These are phyloP conservation scores for Musa troglodytarum DNA, from an alignment of 176 grass and related monocot species.

Conservation along the genomic window DNA sequence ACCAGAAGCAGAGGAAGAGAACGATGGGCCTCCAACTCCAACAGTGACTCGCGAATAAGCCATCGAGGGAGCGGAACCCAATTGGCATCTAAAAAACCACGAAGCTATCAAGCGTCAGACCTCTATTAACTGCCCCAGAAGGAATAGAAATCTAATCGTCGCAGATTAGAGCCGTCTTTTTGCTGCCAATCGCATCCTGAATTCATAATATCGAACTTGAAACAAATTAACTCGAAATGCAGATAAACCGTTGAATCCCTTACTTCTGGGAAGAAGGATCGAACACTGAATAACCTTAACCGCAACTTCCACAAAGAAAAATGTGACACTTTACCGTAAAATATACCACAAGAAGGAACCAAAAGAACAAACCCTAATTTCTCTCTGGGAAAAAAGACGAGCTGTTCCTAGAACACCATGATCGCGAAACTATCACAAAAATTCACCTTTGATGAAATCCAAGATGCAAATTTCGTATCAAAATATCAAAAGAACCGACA, in stretches of 20 bases:
- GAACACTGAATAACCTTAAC: not conserved
- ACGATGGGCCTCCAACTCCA: not conserved
- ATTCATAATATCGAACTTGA: no score
- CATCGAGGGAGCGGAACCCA: slow-evolving; percentile 1
- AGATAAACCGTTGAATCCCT: no score
- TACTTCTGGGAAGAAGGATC: not conserved
- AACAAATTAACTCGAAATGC: no score
- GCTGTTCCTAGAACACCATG: not conserved
- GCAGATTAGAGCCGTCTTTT: not conserved
- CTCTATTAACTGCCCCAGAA: not conserved
- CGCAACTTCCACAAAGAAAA: not conserved
- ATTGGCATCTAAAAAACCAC: not conserved
- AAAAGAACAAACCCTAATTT: not conserved
- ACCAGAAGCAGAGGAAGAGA: slow-evolving; percentile 6
- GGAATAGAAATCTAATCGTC: not conserved
- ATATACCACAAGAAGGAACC: not conserved
- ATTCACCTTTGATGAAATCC: not conserved
- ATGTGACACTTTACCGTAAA: not conserved
- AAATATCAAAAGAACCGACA: not conserved
- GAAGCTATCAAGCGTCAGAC: not conserved
- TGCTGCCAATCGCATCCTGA: not conserved
- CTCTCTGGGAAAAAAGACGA: not conserved
- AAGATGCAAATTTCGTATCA: not conserved
- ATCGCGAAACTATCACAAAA: not conserved
- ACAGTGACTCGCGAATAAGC: not conserved